Percentiles rank a stretch among this genome's conserved stretches.
Conservation (phyloP, 140 eudicot genomes). For the Stevia rebaudiana region DNA sequence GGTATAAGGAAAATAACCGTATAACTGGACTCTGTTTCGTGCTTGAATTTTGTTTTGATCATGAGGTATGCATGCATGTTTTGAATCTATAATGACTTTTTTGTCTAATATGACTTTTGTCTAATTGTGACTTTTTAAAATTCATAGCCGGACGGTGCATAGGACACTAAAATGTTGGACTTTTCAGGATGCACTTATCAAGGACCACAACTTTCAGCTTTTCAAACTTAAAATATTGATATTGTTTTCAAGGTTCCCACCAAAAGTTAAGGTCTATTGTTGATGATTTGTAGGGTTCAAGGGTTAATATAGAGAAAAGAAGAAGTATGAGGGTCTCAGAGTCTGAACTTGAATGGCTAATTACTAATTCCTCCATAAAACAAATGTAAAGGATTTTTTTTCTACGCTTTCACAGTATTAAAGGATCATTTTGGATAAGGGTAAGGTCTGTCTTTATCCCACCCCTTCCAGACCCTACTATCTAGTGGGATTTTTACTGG, state of each 20-base stretch:
- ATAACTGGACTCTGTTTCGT: background rate
- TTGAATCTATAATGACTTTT: background rate
- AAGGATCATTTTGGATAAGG: too few species aligned
- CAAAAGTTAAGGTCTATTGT: slow-evolving; percentile 12
- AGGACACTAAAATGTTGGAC: slow-evolving; percentile 23
- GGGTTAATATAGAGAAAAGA: background rate
- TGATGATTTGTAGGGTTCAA: slow-evolving; percentile 8
- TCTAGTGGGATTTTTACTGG: too few species aligned
- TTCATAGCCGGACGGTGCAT: slow-evolving; percentile 7
- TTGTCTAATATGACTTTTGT: too few species aligned
- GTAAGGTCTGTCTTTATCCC: too few species aligned
- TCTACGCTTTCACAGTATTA: too few species aligned
- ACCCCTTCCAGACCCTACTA: too few species aligned
- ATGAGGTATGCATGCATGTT: background rate
- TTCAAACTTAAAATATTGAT: background rate
- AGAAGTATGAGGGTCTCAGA: background rate
- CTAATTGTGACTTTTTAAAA: slow-evolving; percentile 14
- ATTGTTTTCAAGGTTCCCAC: background rate
- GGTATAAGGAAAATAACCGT: background rate
- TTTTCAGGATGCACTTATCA: slow-evolving; percentile 10
- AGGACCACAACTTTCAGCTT: slow-evolving; percentile 20
- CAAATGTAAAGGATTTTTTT: too few species aligned
- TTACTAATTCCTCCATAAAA: too few species aligned
- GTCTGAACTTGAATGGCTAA: too few species aligned
- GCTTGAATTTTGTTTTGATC: slow-evolving; percentile 13